Evolutionary conservation across 2,329 filamentous ascomycete genomes (phyloP).

Genomic region (Aureobasidium pullulans): DNA sequence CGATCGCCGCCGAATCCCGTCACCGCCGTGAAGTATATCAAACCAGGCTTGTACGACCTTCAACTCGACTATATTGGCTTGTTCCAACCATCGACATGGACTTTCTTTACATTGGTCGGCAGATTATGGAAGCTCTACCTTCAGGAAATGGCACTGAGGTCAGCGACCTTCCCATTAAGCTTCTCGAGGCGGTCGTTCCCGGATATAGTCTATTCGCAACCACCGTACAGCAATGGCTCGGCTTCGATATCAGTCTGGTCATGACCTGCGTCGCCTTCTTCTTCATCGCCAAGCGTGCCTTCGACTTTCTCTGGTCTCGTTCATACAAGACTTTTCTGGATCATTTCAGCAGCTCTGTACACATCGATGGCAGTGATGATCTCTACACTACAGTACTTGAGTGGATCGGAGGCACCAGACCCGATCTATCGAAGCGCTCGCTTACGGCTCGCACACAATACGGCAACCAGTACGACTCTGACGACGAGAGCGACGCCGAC

Average conservation of each 20-base stretch:
- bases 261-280: constrained; percentile 37
- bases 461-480: constrained; percentile 27
- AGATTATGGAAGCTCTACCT: constrained; percentile 5
- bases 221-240: constrained; percentile 34
- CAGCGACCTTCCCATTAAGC: constrained; percentile 35
- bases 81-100: constrained; percentile 11
- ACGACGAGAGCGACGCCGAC: constrained; percentile 27
- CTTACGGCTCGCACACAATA: constrained; percentile 35
- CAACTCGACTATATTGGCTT: neutral
- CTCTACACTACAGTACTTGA: constrained; percentile 36
- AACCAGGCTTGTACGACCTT: no score
- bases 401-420: constrained; percentile 37
- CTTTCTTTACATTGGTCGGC: constrained; percentile 11
- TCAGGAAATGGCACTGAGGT: constrained; percentile 5
- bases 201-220: constrained; percentile 43
- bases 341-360: constrained; percentile 37
- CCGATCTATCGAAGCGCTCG: constrained; percentile 30
- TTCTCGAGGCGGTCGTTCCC: constrained; percentile 45
- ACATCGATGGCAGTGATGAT: constrained; percentile 38
- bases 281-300: constrained; percentile 33
- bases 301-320: constrained; percentile 30
- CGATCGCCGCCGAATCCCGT: neutral
- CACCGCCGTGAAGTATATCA: neutral
- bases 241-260: constrained; percentile 42
- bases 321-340: constrained; percentile 26